Percentiles rank a stretch among this genome's conserved stretches.
Evolutionary conservation across 345 rosid species (phyloP).

Genomic region (Tarenaya hassleriana): DNA sequence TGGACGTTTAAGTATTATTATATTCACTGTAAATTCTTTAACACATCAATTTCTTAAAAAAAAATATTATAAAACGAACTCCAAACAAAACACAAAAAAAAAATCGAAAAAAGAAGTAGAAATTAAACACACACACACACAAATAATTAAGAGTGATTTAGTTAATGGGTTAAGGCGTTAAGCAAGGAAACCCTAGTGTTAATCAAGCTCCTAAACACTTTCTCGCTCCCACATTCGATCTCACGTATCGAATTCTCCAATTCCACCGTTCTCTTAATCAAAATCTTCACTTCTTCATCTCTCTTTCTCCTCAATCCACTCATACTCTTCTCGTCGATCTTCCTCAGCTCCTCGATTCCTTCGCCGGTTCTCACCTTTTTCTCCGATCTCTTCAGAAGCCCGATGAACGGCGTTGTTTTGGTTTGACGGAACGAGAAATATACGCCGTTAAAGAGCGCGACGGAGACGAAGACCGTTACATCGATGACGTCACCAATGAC

Average conservation of each 20-base stretch:
- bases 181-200: conserved; percentile 32
- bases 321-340: conserved; percentile 27
- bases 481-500: conserved; percentile 27
- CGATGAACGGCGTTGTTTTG: conserved; percentile 15
- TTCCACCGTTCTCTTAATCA: conserved; percentile 28
- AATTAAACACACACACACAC: background rate
- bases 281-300: conserved; percentile 26
- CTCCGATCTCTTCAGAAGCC: conserved; percentile 24
- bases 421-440: conserved; percentile 1
- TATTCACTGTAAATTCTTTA: too few species aligned
- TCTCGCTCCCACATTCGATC: conserved; percentile 29
- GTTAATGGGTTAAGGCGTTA: conserved; percentile 29
- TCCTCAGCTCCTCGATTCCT: conserved; percentile 27
- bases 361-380: conserved; percentile 12
- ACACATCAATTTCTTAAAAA: too few species aligned
- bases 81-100: conserved; percentile 19
- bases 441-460: conserved; percentile 29
- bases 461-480: conserved; percentile 24
- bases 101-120: conserved; percentile 11
- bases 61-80: too few species aligned
- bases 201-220: conserved; percentile 35
- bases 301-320: conserved; percentile 22
- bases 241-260: conserved; percentile 25
- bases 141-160: conserved; percentile 1
- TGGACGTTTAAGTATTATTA: too few species aligned